Percentiles rank a stretch among this genome's conserved stretches.
These are phyloP conservation scores for Fusarium chaquense DNA, from an alignment of 2,329 filamentous ascomycete genomes.

Conservation along the genomic window DNA sequence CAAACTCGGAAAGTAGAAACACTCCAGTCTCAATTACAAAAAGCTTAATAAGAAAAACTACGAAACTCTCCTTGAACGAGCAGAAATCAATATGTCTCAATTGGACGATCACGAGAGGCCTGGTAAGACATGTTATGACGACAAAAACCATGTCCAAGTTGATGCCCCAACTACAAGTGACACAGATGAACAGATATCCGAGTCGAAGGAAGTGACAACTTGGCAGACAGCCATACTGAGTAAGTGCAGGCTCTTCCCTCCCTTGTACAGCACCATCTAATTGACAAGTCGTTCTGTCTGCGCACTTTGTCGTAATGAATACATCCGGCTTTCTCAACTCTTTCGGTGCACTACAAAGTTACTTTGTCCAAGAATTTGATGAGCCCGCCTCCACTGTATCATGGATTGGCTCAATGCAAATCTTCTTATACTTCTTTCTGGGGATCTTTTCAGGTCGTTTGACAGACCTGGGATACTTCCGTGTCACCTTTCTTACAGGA, in stretches of 20 bases:
- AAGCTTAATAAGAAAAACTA: no score
- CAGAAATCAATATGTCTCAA: background rate
- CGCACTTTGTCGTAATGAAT: constrained; percentile 1
- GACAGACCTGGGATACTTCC: background rate
- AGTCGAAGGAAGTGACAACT: background rate
- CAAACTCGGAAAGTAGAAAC: fast-evolving
- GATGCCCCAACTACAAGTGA: fast-evolving
- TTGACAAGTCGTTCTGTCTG: background rate
- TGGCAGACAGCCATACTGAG: background rate
- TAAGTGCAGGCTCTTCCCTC: background rate
- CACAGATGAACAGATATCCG: fast-evolving
- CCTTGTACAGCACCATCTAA: fast-evolving
- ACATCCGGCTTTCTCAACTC: constrained; percentile 5
- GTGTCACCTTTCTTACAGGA: background rate
- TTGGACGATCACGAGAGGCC: background rate
- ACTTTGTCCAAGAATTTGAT: background rate
- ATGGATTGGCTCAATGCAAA: background rate
- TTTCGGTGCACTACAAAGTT: constrained; percentile 1
- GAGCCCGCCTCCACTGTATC: background rate
- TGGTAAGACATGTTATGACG: background rate
- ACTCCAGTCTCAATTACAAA: background rate
- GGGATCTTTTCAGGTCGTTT: background rate
- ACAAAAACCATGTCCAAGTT: background rate
- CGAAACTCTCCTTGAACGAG: no score
- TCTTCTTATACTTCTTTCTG: background rate